phyloP scores from a whole-genome alignment of 2,329 filamentous ascomycete species.

The Hypoxylon sp. region DNA sequence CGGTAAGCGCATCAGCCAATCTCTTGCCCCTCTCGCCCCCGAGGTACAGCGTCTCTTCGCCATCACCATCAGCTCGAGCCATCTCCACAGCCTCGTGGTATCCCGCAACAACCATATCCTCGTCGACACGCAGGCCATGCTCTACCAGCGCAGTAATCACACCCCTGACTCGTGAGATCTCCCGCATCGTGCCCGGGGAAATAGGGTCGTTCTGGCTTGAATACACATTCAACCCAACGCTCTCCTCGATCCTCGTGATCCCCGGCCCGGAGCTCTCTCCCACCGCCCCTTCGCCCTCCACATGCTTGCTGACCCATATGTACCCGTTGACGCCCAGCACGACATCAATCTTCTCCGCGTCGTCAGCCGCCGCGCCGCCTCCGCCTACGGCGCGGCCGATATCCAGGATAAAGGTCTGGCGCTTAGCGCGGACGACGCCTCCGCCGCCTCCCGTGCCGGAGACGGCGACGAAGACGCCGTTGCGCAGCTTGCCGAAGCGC shows the following conservation, averaged over 20 bases:
- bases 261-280: slow-evolving; percentile 63
- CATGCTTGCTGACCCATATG: slow-evolving; percentile 92
- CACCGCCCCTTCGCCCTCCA: slow-evolving; percentile 69
- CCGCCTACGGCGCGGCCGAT: slow-evolving; percentile 54
- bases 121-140: slow-evolving; percentile 86
- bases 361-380: slow-evolving; percentile 53
- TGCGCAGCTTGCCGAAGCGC: slow-evolving; percentile 95
- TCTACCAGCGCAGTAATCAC: slow-evolving; percentile 88
- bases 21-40: slow-evolving; percentile 70
- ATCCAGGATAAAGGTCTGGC: slow-evolving; percentile 90
- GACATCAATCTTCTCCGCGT: slow-evolving; percentile 81
- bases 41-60: slow-evolving; percentile 71
- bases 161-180: slow-evolving; percentile 87
- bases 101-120: slow-evolving; percentile 85
- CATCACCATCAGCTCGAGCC: slow-evolving; percentile 70
- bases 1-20: slow-evolving; percentile 61
- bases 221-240: slow-evolving; percentile 87
- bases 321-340: slow-evolving; percentile 96
- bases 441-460: slow-evolving; percentile 86
- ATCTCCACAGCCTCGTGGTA: slow-evolving; percentile 88
- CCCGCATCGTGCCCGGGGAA: slow-evolving; percentile 79
- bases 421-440: slow-evolving; percentile 84
- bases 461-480: slow-evolving; percentile 90
- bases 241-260: slow-evolving; percentile 92
- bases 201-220: slow-evolving; percentile 95